Evolutionary conservation across 306 rosid genomes (phyloP), one percentile per base, ranked within the genome.

Genomic region (Hylodesmum podocarpum): DNA sequence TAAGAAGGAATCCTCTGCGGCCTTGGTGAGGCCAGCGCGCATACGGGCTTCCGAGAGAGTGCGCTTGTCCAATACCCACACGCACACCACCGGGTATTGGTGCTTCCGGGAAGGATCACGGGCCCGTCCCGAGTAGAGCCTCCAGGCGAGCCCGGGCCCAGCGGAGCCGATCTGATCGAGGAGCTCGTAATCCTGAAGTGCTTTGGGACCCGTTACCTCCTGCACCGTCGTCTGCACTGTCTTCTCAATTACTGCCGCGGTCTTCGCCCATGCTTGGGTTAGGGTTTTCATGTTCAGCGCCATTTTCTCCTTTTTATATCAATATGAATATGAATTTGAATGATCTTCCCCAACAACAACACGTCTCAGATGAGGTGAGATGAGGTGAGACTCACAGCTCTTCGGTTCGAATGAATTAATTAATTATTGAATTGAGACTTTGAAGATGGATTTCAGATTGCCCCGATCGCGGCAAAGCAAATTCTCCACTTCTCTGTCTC

Each of bases 81-180:
- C 98, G 40, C 97, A 92, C 2, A 95, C 98, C 4, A 87, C 83
- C 0, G 98, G 97, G 40, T 95, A 95, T 86, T 95, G 99, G 47
- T 92, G 98, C 8, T 84, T 84, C 1, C 98, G 91, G 6, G 91
- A 41, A 5, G 98, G 80, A 19, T 93, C 99, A n/a, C 96, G 93
- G 18, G 96, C 86, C 76, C 83, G 84, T 21, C 87, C 99, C 3
- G 97, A 87, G 66, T 89, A 95, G 0, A 95, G 83, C 77, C 84
- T 87, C 99, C 99, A 95, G 0, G 82, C 98, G 40, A 95, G 75
- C 3, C 85, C 96, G 0, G 97, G 99, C 0, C 99, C 98, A 0
- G 98, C 99, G 0, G 99, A 92, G 27, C 96, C 99, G 97, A 95
- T 92, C 97, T 92, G 99, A 14, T 91, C 82, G 70, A 95, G 84